Percentiles rank a stretch among this genome's conserved stretches.
Conservation (phyloP, 2,329 filamentous ascomycete species). For the Conoideocrella luteorostrata region DNA sequence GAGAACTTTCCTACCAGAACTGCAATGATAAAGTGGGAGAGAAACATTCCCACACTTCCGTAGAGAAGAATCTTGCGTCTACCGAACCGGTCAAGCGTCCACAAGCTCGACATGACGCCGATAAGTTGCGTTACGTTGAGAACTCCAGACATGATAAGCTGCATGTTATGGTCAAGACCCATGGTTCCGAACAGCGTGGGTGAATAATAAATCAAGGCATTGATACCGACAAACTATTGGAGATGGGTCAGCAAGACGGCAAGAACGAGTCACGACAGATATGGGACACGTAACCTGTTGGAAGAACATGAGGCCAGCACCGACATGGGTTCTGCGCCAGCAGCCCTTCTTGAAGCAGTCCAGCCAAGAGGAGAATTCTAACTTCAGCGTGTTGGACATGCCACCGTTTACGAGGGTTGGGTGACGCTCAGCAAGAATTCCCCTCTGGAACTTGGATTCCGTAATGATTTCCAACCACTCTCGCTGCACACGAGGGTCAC, state of each 20-base stretch:
- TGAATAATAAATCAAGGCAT: slow-evolving; percentile 49
- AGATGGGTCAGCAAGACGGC: neutral
- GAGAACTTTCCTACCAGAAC: slow-evolving; percentile 20
- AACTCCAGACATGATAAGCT: slow-evolving; percentile 25
- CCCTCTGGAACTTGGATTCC: slow-evolving; percentile 18
- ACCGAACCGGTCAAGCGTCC: slow-evolving; percentile 29
- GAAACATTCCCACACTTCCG: slow-evolving; percentile 20
- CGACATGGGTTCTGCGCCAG: slow-evolving; percentile 39
- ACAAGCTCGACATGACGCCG: slow-evolving; percentile 37
- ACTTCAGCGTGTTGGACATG: slow-evolving; percentile 28
- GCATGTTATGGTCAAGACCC: slow-evolving; percentile 34
- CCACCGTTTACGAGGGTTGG: slow-evolving; percentile 28
- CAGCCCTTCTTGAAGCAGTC: slow-evolving; percentile 45
- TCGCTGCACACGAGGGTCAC: slow-evolving; percentile 15
- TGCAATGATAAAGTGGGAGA: slow-evolving; percentile 20
- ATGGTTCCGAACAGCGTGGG: slow-evolving; percentile 52
- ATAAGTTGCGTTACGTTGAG: slow-evolving; percentile 23
- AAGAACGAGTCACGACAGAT: neutral
- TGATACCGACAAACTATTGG: slow-evolving; percentile 22
- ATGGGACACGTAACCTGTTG: slow-evolving; percentile 37
- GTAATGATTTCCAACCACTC: slow-evolving; percentile 21
- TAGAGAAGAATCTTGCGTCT: slow-evolving; percentile 19
- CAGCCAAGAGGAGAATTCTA: slow-evolving; percentile 41
- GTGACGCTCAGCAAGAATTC: slow-evolving; percentile 24
- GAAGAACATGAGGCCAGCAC: slow-evolving; percentile 49